Evolutionary conservation across 805 yeast species (phyloP), one percentile per base, ranked within the genome.

Genomic region (Starmera quercuum): DNA sequence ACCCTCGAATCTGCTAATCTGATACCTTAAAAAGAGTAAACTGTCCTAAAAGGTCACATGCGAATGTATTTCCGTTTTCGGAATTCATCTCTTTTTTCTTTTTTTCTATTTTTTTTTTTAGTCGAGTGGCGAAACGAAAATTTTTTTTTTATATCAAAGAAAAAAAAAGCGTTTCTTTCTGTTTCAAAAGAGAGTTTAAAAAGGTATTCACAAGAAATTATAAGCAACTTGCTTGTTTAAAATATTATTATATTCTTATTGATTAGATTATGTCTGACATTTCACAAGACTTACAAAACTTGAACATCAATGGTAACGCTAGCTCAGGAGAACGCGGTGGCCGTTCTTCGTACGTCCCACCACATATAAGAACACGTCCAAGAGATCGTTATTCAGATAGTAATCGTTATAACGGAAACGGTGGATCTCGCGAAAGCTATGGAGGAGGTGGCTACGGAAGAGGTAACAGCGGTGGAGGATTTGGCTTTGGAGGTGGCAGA

Each of bases 211-310:
- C n/a, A n/a, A n/a, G n/a, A n/a, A n/a, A n/a, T n/a, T n/a, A n/a
- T n/a, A n/a, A n/a, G n/a, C n/a, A n/a, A n/a, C n/a, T n/a, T n/a
- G n/a, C n/a, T n/a, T n/a, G n/a, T n/a, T n/a, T n/a, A n/a, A n/a
- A n/a, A n/a, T 15, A 27, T n/a, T 14, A 10, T 27, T 10, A 27
- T 27, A 20, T 22, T 13, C 13, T 6, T 28, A 21, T 15, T 16
- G 9, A 42, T n/a, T n/a, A 22, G 44, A 71, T 55, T 34, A 73
- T 73, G 82, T 60, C 80, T 51, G 78, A 75, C 54, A 56, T 76
- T 54, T 63, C 74, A 47, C 65, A 70, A 56, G 68, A 71, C 52
- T 63, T 76, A 69, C 67, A 68, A 59, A 68, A 74, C 52, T 66
- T 76, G 48, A 69, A 66, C 51, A 68, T 75, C 42, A 57, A 61